Conservation (phyloP, 192 early-diverging fungal species). For the Backusella mclennaniae region DNA sequence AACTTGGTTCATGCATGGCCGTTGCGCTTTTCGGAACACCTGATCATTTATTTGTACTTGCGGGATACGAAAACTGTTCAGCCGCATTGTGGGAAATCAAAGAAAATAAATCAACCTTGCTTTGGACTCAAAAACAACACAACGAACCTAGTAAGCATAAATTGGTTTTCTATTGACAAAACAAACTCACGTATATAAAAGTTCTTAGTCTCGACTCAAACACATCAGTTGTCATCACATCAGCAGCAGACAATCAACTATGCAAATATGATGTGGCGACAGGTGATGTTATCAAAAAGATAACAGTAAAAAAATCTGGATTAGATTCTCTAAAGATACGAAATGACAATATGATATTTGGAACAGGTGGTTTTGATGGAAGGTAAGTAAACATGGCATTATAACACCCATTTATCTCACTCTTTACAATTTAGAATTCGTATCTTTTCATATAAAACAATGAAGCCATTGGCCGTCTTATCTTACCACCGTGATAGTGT, state of each 20-base stretch:
- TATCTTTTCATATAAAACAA: slow-evolving; percentile 30
- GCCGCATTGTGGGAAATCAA: slow-evolving; percentile 11
- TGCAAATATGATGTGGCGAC: slow-evolving; percentile 10
- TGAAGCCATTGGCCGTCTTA: slow-evolving; percentile 35
- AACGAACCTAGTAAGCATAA: slow-evolving; percentile 18
- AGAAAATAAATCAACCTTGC: neutral
- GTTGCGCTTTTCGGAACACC: slow-evolving; percentile 7
- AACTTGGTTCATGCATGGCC: slow-evolving; percentile 28
- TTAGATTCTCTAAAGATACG: slow-evolving; percentile 26
- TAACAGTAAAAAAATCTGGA: slow-evolving; percentile 29
- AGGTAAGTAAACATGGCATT: slow-evolving; percentile 6
- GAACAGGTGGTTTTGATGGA: slow-evolving; percentile 36
- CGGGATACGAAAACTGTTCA: slow-evolving; percentile 15
- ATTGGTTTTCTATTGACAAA: neutral
- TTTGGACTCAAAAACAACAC: slow-evolving; percentile 26
- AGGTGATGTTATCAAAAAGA: slow-evolving; percentile 13
- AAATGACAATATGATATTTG: slow-evolving; percentile 34
- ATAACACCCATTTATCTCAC: too few species aligned
- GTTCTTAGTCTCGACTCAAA: slow-evolving; percentile 13
- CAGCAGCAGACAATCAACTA: slow-evolving; percentile 25
- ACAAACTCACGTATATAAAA: neutral
- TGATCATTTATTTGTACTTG: slow-evolving; percentile 8
- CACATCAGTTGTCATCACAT: slow-evolving; percentile 5
- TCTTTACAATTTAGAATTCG: slow-evolving; percentile 23
- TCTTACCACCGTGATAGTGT: slow-evolving; percentile 36